Conservation (phyloP, 805 yeast genomes). For the Candida vartiovaarae region DNA sequence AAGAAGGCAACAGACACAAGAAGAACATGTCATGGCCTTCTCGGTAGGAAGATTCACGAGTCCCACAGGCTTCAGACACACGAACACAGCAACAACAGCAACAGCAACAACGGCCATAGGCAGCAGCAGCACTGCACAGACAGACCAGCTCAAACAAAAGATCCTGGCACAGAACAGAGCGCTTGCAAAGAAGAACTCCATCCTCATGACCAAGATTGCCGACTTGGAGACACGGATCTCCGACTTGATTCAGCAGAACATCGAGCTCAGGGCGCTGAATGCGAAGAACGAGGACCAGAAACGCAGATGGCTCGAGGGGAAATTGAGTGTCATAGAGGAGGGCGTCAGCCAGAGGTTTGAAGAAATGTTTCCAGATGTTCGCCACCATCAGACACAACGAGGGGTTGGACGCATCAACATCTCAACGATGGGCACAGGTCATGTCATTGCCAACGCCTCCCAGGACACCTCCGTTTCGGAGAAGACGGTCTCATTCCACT, state of each 20-base stretch:
- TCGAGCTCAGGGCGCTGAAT: conserved; percentile 31
- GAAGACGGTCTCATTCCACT: conserved; percentile 21
- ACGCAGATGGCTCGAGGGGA: conserved; percentile 30
- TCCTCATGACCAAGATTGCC: conserved; percentile 41
- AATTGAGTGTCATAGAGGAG: conserved; percentile 33
- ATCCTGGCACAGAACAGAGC: conserved; percentile 38
- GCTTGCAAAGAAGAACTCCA: conserved; percentile 53
- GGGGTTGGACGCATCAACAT: conserved; percentile 27
- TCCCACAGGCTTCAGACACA: conserved; percentile 7
- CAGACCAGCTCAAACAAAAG: conserved; percentile 18
- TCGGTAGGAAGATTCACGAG: conserved; percentile 15
- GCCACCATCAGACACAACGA: conserved; percentile 34
- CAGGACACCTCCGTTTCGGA: conserved; percentile 11
- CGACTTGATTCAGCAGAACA: conserved; percentile 45
- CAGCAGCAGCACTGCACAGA: neutral
- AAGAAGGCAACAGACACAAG: no score
- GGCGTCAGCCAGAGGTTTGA: conserved; percentile 35
- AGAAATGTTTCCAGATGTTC: conserved; percentile 38
- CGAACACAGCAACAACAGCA: conserved; percentile 5
- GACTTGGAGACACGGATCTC: conserved; percentile 46
- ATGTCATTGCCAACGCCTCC: conserved; percentile 3
- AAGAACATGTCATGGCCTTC: conserved; percentile 21
- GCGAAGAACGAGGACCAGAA: conserved; percentile 25
- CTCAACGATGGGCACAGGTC: conserved; percentile 3
- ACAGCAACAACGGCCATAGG: conserved; percentile 6